A percentile compares a stretch with the other conserved stretches of the same genome.
phyloP scores from a whole-genome alignment of 176 grass and related monocot species.

The Oryza longistaminata region DNA sequence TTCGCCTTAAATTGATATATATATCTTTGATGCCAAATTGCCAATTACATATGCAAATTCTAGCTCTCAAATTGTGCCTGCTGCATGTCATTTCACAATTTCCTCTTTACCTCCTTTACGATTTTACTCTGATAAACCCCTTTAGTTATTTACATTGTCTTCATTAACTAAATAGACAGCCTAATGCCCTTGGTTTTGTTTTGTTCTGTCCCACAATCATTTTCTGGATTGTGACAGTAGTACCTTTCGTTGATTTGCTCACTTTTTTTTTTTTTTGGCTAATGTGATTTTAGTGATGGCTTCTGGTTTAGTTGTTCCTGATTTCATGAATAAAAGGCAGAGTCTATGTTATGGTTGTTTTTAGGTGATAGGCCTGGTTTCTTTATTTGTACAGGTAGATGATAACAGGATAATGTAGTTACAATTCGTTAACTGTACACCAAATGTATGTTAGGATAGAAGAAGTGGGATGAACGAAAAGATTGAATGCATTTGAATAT shows the following conservation, averaged over 20 bases:
- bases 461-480: not conserved
- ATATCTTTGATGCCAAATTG: constrained; percentile 13
- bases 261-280: not conserved
- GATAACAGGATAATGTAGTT: constrained; percentile 1
- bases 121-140: too few relatives aligned
- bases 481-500: not conserved
- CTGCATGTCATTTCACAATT: too few relatives aligned
- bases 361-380: not conserved
- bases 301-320: not conserved
- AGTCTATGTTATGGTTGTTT: not conserved
- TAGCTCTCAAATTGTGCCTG: too few relatives aligned
- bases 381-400: not conserved
- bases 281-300: not conserved
- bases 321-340: not conserved
- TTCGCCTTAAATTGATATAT: constrained; percentile 10
- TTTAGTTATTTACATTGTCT: not conserved
- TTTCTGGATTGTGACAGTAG: not conserved
- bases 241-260: not conserved
- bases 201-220: not conserved
- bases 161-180: not conserved
- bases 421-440: not conserved
- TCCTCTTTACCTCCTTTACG: too few relatives aligned
- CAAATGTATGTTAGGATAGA: not conserved
- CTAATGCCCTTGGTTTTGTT: not conserved
- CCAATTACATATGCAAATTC: not conserved